Evolutionary conservation across 768 basidiomycete genomes (phyloP).

Genomic region (Russula ochroleuca): DNA sequence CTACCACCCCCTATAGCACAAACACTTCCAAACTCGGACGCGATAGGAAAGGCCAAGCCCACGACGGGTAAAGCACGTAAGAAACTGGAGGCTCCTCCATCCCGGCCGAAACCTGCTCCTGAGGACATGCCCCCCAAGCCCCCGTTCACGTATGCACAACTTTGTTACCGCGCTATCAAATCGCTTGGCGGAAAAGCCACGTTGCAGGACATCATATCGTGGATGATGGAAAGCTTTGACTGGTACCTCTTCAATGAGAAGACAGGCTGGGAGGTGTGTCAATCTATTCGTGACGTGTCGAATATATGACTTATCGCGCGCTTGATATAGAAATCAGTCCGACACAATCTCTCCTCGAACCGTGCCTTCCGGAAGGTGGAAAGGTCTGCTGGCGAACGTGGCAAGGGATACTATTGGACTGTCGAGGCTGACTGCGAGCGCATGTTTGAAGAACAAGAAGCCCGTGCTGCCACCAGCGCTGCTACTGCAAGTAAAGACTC

Average conservation of each 20-base stretch:
- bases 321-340: constrained; percentile 66
- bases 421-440: constrained; percentile 72
- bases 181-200: constrained; percentile 81
- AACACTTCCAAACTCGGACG: constrained; percentile 59
- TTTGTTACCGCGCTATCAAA: constrained; percentile 87
- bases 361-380: constrained; percentile 90
- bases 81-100: constrained; percentile 34
- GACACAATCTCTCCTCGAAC: constrained; percentile 91
- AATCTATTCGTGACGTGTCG: constrained; percentile 10
- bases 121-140: constrained; percentile 87
- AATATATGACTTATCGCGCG: neutral
- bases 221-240: constrained; percentile 85
- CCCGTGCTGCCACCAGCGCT: constrained; percentile 36
- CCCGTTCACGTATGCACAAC: constrained; percentile 82
- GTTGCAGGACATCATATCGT: constrained; percentile 84
- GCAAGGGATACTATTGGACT: constrained; percentile 93
- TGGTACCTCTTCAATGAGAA: constrained; percentile 86
- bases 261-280: constrained; percentile 82
- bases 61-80: constrained; percentile 20
- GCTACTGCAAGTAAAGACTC: constrained; percentile 38
- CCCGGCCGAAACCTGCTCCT: constrained; percentile 46
- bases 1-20: constrained; percentile 42
- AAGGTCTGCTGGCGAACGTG: constrained; percentile 75
- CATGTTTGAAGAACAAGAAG: constrained; percentile 66
- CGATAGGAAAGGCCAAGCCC: constrained; percentile 36